Base-by-base conservation (phyloP, 129 eudicot genomes). In the Sambucus nigra region DNA sequence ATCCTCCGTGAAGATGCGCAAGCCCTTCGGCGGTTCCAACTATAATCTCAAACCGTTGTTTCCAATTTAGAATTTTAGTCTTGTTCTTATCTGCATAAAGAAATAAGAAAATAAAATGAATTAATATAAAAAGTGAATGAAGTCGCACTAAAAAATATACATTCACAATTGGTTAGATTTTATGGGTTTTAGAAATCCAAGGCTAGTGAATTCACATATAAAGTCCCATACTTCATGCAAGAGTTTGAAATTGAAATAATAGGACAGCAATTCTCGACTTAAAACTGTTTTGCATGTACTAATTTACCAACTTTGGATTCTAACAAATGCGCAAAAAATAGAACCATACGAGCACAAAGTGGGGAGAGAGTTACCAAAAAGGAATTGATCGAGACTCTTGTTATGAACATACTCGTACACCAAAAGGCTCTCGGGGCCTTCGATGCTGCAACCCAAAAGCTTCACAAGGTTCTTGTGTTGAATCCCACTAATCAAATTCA, bases 381-480 rank as follows among this genome's bases (percentile, higher is more conserved):
- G 77, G 66, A 70, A 69, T 22, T 74, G 82, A 71, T 84, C 94
- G 11, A 84, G 94, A 72, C 88, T 84, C 74, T 64, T 74, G 53
- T 84, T 84, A 14, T 77, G 80, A n/a, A 84, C 88, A 32, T 51
- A 84, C 60, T 84, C 88, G 54, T 84, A 80, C 15, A 84, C 94
- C 68, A 84, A 72, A 52, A 84, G 86, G 63, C 94, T 84, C 46
- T 84, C 94, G 19, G 94, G 94, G 7, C 94, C 94, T 74, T 84
- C 94, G 35, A 84, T 84, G 77, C 94, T 84, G 35, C 94, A 84
- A 22, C 82, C 94, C 70, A 84, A 68, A 50, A 84, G 85, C 80
- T 84, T 84, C 60, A 84, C 84, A 29, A 84, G 88, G 49, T 84
- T 84, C 72, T 84, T 84, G 69, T 84, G 94, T 55, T 84, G 73